These are phyloP conservation scores for Solanum sparsipilum DNA, from an alignment of 257 asterid species.

Conservation along the genomic window DNA sequence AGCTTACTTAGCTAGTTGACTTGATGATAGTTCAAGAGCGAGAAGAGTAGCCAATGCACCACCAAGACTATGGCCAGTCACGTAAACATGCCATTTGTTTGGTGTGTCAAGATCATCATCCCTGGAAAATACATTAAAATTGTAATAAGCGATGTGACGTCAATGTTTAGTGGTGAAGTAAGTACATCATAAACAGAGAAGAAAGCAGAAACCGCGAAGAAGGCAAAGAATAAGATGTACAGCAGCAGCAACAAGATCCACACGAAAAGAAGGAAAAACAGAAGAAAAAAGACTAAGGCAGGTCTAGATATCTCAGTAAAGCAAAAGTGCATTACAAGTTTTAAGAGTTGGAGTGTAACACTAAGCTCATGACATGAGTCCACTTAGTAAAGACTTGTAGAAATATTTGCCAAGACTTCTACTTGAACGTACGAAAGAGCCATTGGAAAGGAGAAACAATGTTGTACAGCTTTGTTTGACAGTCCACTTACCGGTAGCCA, in stretches of 20 bases:
- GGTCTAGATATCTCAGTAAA: not conserved
- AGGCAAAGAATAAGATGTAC: not conserved
- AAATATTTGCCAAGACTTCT: not conserved
- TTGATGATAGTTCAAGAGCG: slow-evolving; percentile 81
- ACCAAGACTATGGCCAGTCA: slow-evolving; percentile 96
- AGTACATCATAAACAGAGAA: not conserved
- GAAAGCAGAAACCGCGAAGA: not conserved
- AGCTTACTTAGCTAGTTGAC: slow-evolving; percentile 79
- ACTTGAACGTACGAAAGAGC: not conserved
- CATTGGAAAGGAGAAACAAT: not conserved
- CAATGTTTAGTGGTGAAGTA: not conserved
- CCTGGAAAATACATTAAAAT: slow-evolving; percentile 22
- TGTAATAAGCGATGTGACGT: not conserved
- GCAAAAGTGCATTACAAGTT: not conserved
- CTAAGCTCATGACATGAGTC: not conserved
- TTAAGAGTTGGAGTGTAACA: not conserved
- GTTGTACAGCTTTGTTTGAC: not conserved
- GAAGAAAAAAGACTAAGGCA: not conserved
- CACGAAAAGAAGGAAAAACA: no score
- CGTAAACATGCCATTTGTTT: slow-evolving; percentile 73
- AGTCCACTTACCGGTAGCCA: slow-evolving; percentile 49
- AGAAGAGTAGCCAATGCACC: slow-evolving; percentile 98
- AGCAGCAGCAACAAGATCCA: no score
- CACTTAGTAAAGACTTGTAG: not conserved
- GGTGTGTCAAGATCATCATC: slow-evolving; percentile 38